Conservation (phyloP, 176 grass and related monocot genomes). For the Musa troglodytarum region DNA sequence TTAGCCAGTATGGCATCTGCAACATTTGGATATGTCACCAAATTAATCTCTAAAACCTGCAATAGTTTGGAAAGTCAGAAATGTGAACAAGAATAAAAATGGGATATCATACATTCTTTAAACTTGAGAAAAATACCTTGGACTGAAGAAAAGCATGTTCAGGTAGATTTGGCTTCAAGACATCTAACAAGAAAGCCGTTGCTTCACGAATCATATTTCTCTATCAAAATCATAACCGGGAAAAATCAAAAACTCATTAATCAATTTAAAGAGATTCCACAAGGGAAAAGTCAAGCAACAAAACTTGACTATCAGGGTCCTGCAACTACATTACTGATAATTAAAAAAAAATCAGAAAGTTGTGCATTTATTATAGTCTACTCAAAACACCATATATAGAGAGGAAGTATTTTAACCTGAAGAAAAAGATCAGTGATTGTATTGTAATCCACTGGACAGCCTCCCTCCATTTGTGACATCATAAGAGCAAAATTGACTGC, state of each 20-base stretch:
- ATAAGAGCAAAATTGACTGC: constrained; percentile 26
- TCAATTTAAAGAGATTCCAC: neutral
- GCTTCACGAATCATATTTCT: constrained; percentile 91
- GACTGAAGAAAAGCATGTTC: constrained; percentile 97
- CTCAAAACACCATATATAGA: constrained; percentile 12
- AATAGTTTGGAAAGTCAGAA: constrained; percentile 15
- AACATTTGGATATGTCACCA: constrained; percentile 97
- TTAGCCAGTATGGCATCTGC: constrained; percentile 98
- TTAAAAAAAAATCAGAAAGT: neutral
- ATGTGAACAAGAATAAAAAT: neutral
- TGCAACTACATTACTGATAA: neutral
- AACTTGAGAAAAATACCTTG: constrained; percentile 39
- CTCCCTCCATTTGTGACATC: constrained; percentile 23
- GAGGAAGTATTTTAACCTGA: constrained; percentile 46
- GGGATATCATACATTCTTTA: constrained; percentile 2
- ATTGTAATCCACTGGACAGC: constrained; percentile 18
- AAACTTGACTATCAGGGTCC: neutral
- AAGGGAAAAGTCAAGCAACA: neutral
- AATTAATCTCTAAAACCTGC: constrained; percentile 96
- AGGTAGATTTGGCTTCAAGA: constrained; percentile 82
- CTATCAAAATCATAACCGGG: constrained; percentile 27
- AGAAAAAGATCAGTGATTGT: constrained; percentile 97
- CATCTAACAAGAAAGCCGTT: constrained; percentile 92
- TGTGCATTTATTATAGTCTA: neutral
- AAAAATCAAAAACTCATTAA: neutral